A percentile compares a stretch with the other conserved stretches of the same genome.
These are phyloP conservation scores for Pseudocercospora vitis DNA, from an alignment of 2,329 filamentous ascomycete genomes.

Conservation along the genomic window DNA sequence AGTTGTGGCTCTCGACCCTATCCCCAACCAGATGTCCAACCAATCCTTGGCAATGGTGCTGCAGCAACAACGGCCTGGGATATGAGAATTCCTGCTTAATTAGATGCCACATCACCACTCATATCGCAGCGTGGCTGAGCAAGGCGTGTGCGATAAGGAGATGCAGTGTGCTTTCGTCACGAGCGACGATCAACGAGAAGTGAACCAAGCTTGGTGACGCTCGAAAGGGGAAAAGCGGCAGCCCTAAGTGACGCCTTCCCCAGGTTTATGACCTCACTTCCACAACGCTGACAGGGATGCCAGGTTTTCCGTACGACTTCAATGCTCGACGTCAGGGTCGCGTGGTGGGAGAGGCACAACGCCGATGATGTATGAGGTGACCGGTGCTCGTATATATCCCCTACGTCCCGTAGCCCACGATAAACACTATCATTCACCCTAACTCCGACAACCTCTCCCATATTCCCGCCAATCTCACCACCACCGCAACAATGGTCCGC, in stretches of 20 bases:
- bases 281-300: neutral
- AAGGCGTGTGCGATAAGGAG: neutral
- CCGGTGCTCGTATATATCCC: neutral
- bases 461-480: neutral
- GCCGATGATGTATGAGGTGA: neutral
- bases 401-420: neutral
- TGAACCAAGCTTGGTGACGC: neutral
- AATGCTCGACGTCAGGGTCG: constrained; percentile 6
- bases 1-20: neutral
- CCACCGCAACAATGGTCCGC: constrained; percentile 28
- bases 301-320: constrained; percentile 1
- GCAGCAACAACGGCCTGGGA: neutral
- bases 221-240: neutral
- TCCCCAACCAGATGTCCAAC: neutral
- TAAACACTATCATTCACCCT: neutral
- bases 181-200: neutral
- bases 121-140: neutral
- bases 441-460: neutral
- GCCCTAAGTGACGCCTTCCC: constrained; percentile 1
- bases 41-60: neutral
- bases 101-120: constrained; percentile 5
- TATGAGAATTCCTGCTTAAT: neutral
- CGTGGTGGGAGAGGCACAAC: neutral
- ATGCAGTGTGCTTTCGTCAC: neutral
- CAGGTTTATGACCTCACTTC: neutral